Evolutionary conservation across 208 protist species (phyloP).

Genomic region (Crithidia sp.): DNA sequence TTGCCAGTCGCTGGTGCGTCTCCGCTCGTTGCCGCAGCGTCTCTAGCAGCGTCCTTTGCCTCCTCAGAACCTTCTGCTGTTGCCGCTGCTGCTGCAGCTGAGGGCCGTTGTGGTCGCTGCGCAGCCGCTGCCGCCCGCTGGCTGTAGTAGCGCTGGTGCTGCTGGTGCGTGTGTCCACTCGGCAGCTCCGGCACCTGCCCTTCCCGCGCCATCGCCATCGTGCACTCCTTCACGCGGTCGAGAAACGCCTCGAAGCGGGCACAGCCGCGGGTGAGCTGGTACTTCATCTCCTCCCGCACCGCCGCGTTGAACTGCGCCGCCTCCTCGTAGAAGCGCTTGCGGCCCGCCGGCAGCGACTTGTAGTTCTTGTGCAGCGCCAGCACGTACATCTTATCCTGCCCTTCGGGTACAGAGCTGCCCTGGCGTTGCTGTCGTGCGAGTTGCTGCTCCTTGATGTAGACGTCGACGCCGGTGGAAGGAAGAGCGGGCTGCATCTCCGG

Average conservation of each 20-base stretch:
- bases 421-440: slow-evolving; percentile 21
- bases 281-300: slow-evolving; percentile 62
- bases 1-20: not conserved
- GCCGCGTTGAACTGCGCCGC: slow-evolving; percentile 64
- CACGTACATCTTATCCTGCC: slow-evolving; percentile 65
- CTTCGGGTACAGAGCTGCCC: slow-evolving; percentile 11
- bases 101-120: not conserved
- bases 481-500: slow-evolving; percentile 53
- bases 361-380: slow-evolving; percentile 72
- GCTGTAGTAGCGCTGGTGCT: slow-evolving; percentile 22
- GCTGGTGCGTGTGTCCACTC: slow-evolving; percentile 12
- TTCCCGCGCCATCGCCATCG: slow-evolving; percentile 57
- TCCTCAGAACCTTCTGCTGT: too few species aligned
- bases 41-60: too few species aligned
- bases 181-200: slow-evolving; percentile 36
- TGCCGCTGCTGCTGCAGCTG: too few species aligned
- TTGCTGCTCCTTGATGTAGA: slow-evolving; percentile 79
- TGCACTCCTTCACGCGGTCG: slow-evolving; percentile 59
- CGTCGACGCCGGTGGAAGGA: slow-evolving; percentile 67
- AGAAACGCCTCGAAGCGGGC: slow-evolving; percentile 72
- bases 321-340: slow-evolving; percentile 69
- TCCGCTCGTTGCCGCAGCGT: not conserved
- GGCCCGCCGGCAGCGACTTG: slow-evolving; percentile 37
- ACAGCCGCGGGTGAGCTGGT: slow-evolving; percentile 57
- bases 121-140: not conserved